A percentile compares a stretch with the other conserved stretches of the same genome.
Evolutionary conservation across 2,329 filamentous ascomycete genomes (phyloP).

Genomic region (Sordariomycetes sp.): DNA sequence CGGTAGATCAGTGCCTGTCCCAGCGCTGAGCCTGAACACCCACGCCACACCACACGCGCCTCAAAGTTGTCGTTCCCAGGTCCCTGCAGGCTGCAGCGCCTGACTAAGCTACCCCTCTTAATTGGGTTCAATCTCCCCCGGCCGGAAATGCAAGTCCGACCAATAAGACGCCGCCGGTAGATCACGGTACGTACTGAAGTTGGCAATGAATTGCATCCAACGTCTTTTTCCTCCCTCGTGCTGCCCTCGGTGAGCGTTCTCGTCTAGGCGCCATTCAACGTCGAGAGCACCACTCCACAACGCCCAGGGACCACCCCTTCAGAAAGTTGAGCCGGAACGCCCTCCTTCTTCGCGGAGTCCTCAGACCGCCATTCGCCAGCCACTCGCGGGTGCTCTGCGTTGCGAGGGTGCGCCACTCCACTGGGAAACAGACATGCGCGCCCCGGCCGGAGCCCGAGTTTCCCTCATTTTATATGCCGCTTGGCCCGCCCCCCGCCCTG

Average conservation of each 20-base stretch:
- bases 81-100: background rate
- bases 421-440: background rate
- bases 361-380: background rate
- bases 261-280: conserved; percentile 10
- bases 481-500: background rate
- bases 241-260: conserved; percentile 16
- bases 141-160: background rate
- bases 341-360: background rate
- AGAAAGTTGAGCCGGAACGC: background rate
- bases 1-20: too few relatives aligned
- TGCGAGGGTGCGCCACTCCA: background rate
- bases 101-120: background rate
- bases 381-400: background rate
- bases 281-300: conserved; percentile 6
- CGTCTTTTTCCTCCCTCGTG: background rate
- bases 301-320: conserved; percentile 7
- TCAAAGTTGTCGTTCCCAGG: background rate
- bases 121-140: background rate
- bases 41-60: too few relatives aligned
- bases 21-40: too few relatives aligned
- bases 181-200: background rate
- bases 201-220: background rate
- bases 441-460: background rate
- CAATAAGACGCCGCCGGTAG: background rate
- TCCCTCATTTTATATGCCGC: background rate